A percentile compares a stretch with the other conserved stretches of the same genome.
Conservation (phyloP, 441 rosid genomes). For the Erodium trifolium region DNA sequence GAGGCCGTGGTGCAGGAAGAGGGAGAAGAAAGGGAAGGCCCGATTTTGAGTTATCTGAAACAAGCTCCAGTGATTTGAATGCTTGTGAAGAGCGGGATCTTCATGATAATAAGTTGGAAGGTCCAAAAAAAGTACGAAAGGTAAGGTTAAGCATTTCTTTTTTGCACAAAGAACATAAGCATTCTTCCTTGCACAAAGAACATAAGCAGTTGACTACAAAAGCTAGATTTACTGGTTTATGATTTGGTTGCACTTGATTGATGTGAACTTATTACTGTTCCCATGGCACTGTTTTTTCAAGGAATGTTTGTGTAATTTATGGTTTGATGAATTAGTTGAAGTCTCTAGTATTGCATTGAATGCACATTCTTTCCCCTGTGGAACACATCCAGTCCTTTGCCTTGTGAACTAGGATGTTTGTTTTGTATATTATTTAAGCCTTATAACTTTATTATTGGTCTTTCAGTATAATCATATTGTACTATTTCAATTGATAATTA, state of each 20-base stretch:
- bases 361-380: not conserved
- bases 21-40: conserved; percentile 31
- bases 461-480: not conserved
- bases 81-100: conserved; percentile 26
- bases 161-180: not conserved
- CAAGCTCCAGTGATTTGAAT: conserved; percentile 34
- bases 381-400: not conserved
- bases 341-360: not conserved
- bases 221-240: conserved; percentile 3
- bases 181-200: not conserved
- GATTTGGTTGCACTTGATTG: too few relatives aligned
- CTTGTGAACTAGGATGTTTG: not conserved
- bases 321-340: not conserved
- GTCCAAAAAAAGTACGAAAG: conserved; percentile 43
- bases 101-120: conserved; percentile 23
- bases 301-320: not conserved
- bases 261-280: not conserved
- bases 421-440: not conserved
- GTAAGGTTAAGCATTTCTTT: conserved; percentile 31
- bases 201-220: not conserved
- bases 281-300: not conserved
- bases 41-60: conserved; percentile 35
- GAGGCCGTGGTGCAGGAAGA: conserved; percentile 31
- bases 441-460: not conserved
- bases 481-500: not conserved